A percentile compares a stretch with the other conserved stretches of the same genome.
Conservation (phyloP, 768 basidiomycete genomes). For the Trametes sanguinea region DNA sequence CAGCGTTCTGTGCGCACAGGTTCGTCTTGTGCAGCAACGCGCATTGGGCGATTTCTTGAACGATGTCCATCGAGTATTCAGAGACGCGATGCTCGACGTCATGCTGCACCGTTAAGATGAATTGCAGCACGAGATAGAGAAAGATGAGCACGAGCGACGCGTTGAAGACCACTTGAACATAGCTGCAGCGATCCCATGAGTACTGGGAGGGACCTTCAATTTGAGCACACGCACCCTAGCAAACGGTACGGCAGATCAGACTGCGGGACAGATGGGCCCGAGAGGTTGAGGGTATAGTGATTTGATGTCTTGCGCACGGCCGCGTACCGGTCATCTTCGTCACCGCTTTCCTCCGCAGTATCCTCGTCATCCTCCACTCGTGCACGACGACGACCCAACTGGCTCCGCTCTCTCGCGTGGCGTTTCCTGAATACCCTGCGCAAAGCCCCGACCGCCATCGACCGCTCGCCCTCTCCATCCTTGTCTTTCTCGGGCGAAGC, state of each 20-base stretch:
- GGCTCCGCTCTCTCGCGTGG: slow-evolving; percentile 41
- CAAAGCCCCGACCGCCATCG: slow-evolving; percentile 65
- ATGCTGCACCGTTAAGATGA: slow-evolving; percentile 85
- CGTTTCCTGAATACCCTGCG: slow-evolving; percentile 66
- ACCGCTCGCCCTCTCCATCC: slow-evolving; percentile 43
- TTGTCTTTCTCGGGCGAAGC: slow-evolving; percentile 17
- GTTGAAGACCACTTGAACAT: slow-evolving; percentile 95
- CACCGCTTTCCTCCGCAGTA: slow-evolving; percentile 44
- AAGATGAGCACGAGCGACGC: slow-evolving; percentile 78
- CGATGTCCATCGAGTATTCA: slow-evolving; percentile 89
- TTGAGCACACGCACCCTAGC: slow-evolving; percentile 59
- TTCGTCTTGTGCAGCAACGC: slow-evolving; percentile 80
- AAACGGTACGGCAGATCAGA: slow-evolving; percentile 80
- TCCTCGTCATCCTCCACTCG: slow-evolving; percentile 28
- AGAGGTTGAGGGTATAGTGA: slow-evolving; percentile 83
- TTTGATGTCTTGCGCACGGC: slow-evolving; percentile 62
- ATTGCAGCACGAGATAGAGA: slow-evolving; percentile 82
- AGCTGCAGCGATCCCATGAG: slow-evolving; percentile 45
- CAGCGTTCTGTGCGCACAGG: slow-evolving; percentile 69
- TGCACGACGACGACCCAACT: slow-evolving; percentile 9
- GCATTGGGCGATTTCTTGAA: slow-evolving; percentile 91
- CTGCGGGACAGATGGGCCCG: slow-evolving; percentile 54
- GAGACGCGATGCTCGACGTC: slow-evolving; percentile 88
- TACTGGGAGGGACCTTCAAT: neutral
- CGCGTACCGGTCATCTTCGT: slow-evolving; percentile 47